Evolutionary conservation across 768 basidiomycete genomes (phyloP), one percentile per base, ranked within the genome.

Genomic region (Kwoniella botswanensis): DNA sequence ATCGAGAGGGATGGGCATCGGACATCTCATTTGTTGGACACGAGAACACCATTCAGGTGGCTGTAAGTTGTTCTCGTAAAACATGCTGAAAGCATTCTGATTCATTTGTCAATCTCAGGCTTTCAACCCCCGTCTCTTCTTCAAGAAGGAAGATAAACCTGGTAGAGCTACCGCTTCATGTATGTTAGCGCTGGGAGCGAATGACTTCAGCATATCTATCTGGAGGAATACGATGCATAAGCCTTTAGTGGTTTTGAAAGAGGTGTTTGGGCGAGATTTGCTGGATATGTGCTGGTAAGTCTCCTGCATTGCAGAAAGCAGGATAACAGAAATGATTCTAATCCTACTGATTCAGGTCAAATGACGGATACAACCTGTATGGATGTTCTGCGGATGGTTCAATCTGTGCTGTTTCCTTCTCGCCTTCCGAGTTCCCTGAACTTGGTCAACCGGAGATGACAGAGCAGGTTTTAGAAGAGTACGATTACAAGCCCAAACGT

Each of bases 381-480:
- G 94, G 94, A 0, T 93, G 92, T 70, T 97, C 95, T 0, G 96
- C 94, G 0, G 97, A 99, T 80, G 97, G 97, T 1, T 94, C 94
- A 0, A 89, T 98, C 65, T 93, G 90, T 1, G 93, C 91, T 1
- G 92, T 97, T 84, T 87, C 88, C 74, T 98, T 98, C 76, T 90
- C 92, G 5, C 61, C 72, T 11, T 64, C 61, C 13, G 85, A 85
- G 57, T 76, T 83, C 18, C 79, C 82, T 0, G 76, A 82, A 9
- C 69, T 82, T 35, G 78, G 75, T 35, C 73, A 76, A 53, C 80
- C 88, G 1, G 88, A 89, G 4, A 68, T 74, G 42, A 93, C 81
- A 4, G 67, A 79, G 3, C 24, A 58, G 22, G 69, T 81, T 2
- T 66, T 83, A 1, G 63, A 74, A 18, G 75, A 77, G 22, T 81